Conservation (phyloP, 768 basidiomycete genomes). For the Leucocoprinus birnbaumii region DNA sequence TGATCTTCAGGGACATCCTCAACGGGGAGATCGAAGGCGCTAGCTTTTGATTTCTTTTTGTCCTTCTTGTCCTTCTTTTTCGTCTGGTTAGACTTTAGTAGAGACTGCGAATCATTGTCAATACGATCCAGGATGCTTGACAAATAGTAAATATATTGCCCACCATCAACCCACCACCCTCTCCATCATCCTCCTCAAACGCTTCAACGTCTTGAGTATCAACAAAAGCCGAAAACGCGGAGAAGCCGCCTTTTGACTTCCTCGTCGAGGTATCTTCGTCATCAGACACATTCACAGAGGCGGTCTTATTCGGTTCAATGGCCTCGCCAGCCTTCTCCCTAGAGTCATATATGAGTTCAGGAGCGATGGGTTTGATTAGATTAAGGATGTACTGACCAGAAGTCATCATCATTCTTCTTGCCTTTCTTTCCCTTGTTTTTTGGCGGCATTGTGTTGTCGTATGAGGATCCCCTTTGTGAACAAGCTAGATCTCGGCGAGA, state of each 20-base stretch:
- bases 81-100: slow-evolving; percentile 48
- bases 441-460: slow-evolving; percentile 37
- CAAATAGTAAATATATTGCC: slow-evolving; percentile 15
- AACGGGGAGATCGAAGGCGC: slow-evolving; percentile 26
- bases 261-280: slow-evolving; percentile 32
- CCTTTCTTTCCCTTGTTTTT: slow-evolving; percentile 85
- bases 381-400: slow-evolving; percentile 51
- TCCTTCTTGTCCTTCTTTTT: slow-evolving; percentile 49
- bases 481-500: too few relatives aligned
- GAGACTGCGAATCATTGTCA: slow-evolving; percentile 40
- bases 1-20: slow-evolving; percentile 19
- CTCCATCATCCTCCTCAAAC: slow-evolving; percentile 55
- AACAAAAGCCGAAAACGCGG: slow-evolving; percentile 48
- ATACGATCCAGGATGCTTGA: slow-evolving; percentile 3
- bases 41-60: slow-evolving; percentile 49
- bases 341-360: slow-evolving; percentile 14
- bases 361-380: not conserved
- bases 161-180: slow-evolving; percentile 79
- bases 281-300: slow-evolving; percentile 35
- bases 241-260: slow-evolving; percentile 37
- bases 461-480: not conserved
- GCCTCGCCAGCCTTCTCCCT: slow-evolving; percentile 70
- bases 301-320: slow-evolving; percentile 37
- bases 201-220: slow-evolving; percentile 38
- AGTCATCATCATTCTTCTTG: slow-evolving; percentile 81